Evolutionary conservation across 2,329 filamentous ascomycete species (phyloP), one percentile per base, ranked within the genome.

Genomic region (Exserohilum rostratum): DNA sequence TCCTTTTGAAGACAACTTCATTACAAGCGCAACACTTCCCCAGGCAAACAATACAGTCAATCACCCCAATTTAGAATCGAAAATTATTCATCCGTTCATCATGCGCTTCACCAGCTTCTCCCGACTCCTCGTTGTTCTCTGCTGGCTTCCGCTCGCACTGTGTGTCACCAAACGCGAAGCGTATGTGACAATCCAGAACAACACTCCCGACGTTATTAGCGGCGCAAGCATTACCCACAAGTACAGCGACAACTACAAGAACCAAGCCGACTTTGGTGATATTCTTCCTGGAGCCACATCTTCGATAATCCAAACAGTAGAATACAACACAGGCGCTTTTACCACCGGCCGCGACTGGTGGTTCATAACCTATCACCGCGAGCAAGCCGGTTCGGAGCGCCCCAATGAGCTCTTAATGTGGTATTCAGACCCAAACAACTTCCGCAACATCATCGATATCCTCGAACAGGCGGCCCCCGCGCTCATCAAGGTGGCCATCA

Each of bases 341-440:
- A 53, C 54, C 30, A 44, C 42, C 11, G 54, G 54, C 27, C 38
- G 46, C 18, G 54, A 57, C 50, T 57, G 50, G 54, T 53, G 54
- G 54, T 42, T 53, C 31, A 35, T 57, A 17, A 53, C 54, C 5
- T 57, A 50, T 30, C 50, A 57, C 39, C 49, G 50, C 22, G 15
- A 53, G 33, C n/a, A 42, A 33, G 38, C 50, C 5, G 18, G 12
- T 18, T 45, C 45, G 6, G 31, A 38, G 46, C 50, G 50, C 17
- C 39, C 39, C 12, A 35, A 46, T 29, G 33, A 37, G 34, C 34
- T 40, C 38, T 40, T 27, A 9, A 44, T 44, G 27, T 18, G 34
- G 34, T 44, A 44, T 29, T 44, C 27, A n/a, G 29, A 44, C 15
- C 42, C 27, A 11, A 44, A 11, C 15, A 31, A 44, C 27, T 44